Base-by-base conservation (phyloP, 2,329 filamentous ascomycete species). In the Metarhizium robertsii region DNA sequence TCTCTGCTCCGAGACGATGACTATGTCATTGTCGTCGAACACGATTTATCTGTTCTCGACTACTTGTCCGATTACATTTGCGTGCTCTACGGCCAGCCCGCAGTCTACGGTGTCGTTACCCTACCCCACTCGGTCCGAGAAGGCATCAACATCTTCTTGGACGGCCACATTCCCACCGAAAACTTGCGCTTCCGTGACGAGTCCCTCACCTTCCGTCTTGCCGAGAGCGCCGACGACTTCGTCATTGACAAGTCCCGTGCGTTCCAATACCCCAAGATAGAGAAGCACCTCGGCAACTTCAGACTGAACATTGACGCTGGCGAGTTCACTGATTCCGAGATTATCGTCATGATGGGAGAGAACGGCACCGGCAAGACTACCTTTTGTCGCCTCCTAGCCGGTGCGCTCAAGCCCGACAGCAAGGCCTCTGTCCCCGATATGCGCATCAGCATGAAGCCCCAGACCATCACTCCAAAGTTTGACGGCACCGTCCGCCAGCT, bases 311-410 rank as follows among this genome's bases (percentile, higher is more conserved):
- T 99, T 61, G 88, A 97, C 50, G 56, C 81, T 29, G 94, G 95
- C 64, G 79, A 86, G 58, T 99, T 99, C 70, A 97, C 94, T 20
- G 92, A 99, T 71, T 99, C 94, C 0, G 94, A 99, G 70, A 99
- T 99, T 64, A 84, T 99, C 56, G 94, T 99, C 73, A 95, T 99
- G 90, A 97, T 99, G 94, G 94, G 94, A 64, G 92, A 97, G 78
- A 99, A 99, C 75, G 94, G 94, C 75, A 99, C 95, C 40, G 95
- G 95, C 71, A 96, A 99, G 81, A 99, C 94, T 1, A 99, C 94
- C 5, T 99, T 99, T 81, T 97, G 92, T 79, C 90, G 87, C 69
- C 87, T 99, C 76, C 80, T 99, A 62, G 94, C 94, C 56, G 95
- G 95, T 69, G 90, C 88, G 43, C 81, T 95, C 64, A 92, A 96